Evolutionary conservation across 2,329 filamentous ascomycete species (phyloP).

Genomic region (Fusarium sp.): DNA sequence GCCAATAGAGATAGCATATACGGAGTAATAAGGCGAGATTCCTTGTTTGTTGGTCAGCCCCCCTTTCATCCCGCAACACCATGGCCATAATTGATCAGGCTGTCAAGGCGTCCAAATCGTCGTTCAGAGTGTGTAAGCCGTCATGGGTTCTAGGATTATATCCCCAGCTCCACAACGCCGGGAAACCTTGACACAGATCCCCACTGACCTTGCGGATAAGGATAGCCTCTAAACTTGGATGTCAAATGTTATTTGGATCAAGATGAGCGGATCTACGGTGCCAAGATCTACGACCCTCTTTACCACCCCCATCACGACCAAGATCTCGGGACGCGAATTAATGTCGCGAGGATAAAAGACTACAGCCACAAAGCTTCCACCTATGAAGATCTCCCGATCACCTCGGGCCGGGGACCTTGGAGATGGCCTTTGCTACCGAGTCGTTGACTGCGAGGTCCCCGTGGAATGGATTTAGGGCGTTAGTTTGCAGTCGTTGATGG

Average conservation of each 20-base stretch:
- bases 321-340: neutral
- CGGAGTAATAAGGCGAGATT: neutral
- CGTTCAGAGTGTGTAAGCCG: neutral
- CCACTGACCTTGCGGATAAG: neutral
- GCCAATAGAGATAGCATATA: neutral
- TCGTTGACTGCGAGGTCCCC: neutral
- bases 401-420: constrained; percentile 12
- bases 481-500: constrained; percentile 5
- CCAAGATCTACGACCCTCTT: constrained; percentile 23
- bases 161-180: neutral
- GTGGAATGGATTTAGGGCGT: constrained; percentile 16
- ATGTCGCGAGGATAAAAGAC: constrained; percentile 1
- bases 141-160: neutral
- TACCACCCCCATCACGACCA: constrained; percentile 6
- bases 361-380: constrained; percentile 7
- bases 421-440: neutral
- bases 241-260: constrained; percentile 1
- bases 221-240: neutral
- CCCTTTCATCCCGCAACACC: neutral
- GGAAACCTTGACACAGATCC: neutral
- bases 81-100: neutral
- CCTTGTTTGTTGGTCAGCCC: neutral
- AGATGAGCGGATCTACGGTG: constrained; percentile 5
- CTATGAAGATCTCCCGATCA: constrained; percentile 16
- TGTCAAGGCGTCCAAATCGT: neutral